phyloP scores from a whole-genome alignment of 371 early-diverging fungal species.

The Smittium culicis region DNA sequence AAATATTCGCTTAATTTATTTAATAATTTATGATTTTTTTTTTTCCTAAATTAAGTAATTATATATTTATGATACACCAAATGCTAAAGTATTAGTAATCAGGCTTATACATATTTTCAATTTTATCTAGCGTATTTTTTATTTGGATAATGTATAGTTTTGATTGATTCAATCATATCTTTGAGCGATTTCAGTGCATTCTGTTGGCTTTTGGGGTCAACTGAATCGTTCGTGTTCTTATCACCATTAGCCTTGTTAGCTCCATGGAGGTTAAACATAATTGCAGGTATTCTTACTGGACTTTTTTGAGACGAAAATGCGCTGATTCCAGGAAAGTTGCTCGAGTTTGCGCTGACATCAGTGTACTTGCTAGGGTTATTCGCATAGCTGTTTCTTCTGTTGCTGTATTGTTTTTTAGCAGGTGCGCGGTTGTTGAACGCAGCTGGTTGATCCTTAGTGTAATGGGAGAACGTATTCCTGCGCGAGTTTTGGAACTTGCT shows the following conservation, averaged over 20 bases:
- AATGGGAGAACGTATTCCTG: neutral
- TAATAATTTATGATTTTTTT: too few relatives aligned
- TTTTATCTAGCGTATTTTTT: slow-evolving; percentile 1
- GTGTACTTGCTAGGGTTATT: too few relatives aligned
- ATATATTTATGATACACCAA: too few relatives aligned
- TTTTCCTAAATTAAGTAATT: too few relatives aligned
- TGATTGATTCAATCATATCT: neutral
- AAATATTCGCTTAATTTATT: too few relatives aligned
- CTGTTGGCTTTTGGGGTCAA: neutral
- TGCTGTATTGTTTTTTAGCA: too few relatives aligned
- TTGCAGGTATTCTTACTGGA: neutral
- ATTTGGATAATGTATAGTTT: neutral
- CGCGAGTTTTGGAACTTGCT: neutral
- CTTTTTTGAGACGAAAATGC: neutral
- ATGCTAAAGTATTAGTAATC: too few relatives aligned
- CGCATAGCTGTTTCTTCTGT: too few relatives aligned
- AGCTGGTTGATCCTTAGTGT: neutral
- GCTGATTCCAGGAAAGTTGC: neutral
- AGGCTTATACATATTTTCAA: too few relatives aligned
- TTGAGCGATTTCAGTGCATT: neutral
- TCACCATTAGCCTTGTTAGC: neutral
- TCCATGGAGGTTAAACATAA: neutral
- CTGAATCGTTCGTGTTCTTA: neutral
- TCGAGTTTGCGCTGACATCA: neutral
- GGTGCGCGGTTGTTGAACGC: too few relatives aligned